Conservation (phyloP, 371 early-diverging fungal species). For the Mucor mucedo region DNA sequence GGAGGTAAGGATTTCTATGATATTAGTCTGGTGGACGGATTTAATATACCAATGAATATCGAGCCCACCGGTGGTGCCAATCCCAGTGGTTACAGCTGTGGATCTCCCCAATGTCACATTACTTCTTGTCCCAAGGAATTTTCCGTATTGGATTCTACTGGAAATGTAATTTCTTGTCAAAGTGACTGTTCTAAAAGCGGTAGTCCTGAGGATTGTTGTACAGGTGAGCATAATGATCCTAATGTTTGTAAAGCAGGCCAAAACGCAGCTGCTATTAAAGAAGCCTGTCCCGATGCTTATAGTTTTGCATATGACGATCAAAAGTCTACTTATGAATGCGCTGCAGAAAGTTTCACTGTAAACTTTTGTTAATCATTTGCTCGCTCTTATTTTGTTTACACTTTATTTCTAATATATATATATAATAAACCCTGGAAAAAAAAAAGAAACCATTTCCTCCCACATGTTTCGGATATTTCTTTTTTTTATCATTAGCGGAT, state of each 20-base stretch:
- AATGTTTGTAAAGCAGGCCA: slow-evolving; percentile 31
- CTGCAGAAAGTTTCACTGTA: slow-evolving; percentile 17
- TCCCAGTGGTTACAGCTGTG: slow-evolving; percentile 39
- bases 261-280: slow-evolving; percentile 29
- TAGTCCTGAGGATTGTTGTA: slow-evolving; percentile 37
- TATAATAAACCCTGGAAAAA: background rate
- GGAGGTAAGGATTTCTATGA: slow-evolving; percentile 51
- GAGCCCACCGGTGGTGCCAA: slow-evolving; percentile 18
- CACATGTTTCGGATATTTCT: background rate
- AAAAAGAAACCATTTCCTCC: background rate
- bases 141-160: slow-evolving; percentile 34
- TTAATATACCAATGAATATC: slow-evolving; percentile 44
- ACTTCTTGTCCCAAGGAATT: slow-evolving; percentile 38
- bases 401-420: background rate
- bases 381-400: background rate
- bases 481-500: background rate
- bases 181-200: slow-evolving; percentile 41
- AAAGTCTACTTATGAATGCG: slow-evolving; percentile 27
- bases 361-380: slow-evolving; percentile 22
- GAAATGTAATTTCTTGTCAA: slow-evolving; percentile 40
- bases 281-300: slow-evolving; percentile 50
- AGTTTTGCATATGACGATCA: slow-evolving; percentile 35
- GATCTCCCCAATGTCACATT: slow-evolving; percentile 36
- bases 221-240: slow-evolving; percentile 35
- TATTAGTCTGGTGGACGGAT: slow-evolving; percentile 54